Evolutionary conservation across 495 filamentous ascomycete species (phyloP), one percentile per base, ranked within the genome.

Genomic region (Penicillium lagena): DNA sequence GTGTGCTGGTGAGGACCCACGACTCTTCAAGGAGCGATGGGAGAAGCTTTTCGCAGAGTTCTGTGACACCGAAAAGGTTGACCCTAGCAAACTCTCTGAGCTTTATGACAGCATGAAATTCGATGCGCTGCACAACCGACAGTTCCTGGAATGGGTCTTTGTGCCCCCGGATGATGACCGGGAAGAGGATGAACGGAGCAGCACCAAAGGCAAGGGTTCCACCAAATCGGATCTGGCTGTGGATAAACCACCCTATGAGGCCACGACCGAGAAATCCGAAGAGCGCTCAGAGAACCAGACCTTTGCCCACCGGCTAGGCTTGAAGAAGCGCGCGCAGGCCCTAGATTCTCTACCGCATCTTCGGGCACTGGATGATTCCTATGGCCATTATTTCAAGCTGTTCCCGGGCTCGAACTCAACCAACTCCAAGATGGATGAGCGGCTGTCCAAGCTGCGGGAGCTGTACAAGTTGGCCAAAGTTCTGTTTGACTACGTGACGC

Each of bases 71-170:
- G 93, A 98, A 50, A 98, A 97, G 68, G 87, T 97, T 9, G 93
- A 98, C 60, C 93, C 93, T 1, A 95, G 89, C 71, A 97, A 97
- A 70, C 89, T 98, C 31, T 95, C 89, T 7, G 93, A 98, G 67
- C 71, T 98, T 2, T 97, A 97, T 58, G 93, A 98, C 63, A 96
- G 90, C 28, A 96, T 97, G 90, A 98, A 98, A 60, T 98, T 96
- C 53, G 93, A 98, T 56, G 93, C 94, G 2, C 76, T 98, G 17
- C 93, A 98, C 62, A 98, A 98, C 60, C 81, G 94, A 5, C 87
- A 87, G 46, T 97, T 96, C 47, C 70, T 98, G n/a, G 94, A 98
- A 64, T 96, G 91, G 84, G 86, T 96, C 2, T 97, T 98, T 57
- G 95, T 89, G 47, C 94, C 93, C 2, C 56, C 77, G 66, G 60